phyloP scores from a whole-genome alignment of 2,329 filamentous ascomycete species.

The Fusarium torreyae region DNA sequence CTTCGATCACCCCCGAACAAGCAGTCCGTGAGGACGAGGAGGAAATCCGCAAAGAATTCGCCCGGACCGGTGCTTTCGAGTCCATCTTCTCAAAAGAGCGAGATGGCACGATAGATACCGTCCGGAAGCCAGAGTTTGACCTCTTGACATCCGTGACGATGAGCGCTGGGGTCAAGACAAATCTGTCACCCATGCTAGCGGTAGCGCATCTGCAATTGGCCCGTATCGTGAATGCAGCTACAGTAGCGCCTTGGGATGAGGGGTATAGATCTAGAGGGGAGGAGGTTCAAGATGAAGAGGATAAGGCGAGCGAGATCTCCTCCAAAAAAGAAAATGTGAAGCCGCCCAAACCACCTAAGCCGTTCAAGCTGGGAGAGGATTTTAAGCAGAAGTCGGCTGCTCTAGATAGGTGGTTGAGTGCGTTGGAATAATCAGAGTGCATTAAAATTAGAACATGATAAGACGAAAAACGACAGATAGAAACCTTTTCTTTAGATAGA shows the following conservation, averaged over 20 bases:
- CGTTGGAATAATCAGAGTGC: slow-evolving; percentile 6
- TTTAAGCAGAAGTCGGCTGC: background rate
- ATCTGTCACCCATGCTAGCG: slow-evolving; percentile 2
- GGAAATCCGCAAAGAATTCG: slow-evolving; percentile 5
- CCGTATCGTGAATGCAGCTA: slow-evolving; percentile 9
- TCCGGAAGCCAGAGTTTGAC: slow-evolving; percentile 24
- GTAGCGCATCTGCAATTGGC: slow-evolving; percentile 29
- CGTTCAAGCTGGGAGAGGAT: too few species aligned
- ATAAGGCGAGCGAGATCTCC: background rate
- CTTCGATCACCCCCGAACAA: slow-evolving; percentile 2
- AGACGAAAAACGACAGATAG: too few species aligned
- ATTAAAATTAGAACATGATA: too few species aligned
- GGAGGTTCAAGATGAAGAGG: background rate
- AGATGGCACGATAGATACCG: background rate
- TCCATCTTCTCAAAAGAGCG: slow-evolving; percentile 22
- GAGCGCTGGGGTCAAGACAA: slow-evolving; percentile 22
- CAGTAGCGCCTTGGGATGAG: slow-evolving; percentile 31
- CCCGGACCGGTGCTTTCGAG: slow-evolving; percentile 5
- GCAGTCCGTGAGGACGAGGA: slow-evolving; percentile 20
- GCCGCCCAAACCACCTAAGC: background rate
- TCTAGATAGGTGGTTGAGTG: slow-evolving; percentile 26
- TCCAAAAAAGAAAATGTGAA: background rate
- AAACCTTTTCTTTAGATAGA: too few species aligned
- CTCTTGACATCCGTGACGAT: slow-evolving; percentile 19
- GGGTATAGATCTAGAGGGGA: slow-evolving; percentile 22